Conservation (phyloP, 441 rosid genomes). For the Flueggea neowawraea region DNA sequence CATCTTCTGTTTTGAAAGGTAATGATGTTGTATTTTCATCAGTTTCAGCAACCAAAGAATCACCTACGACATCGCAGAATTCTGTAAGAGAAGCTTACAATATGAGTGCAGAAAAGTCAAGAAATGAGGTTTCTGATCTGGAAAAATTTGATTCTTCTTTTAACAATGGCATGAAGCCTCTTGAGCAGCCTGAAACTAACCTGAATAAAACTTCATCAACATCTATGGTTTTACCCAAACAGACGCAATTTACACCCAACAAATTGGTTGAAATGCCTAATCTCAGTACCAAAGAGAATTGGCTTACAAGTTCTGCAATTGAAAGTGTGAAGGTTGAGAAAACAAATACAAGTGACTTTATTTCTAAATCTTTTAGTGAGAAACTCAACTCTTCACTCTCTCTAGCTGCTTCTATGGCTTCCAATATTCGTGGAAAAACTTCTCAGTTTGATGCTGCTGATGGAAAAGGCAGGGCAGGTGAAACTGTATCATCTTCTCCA, state of each 20-base stretch:
- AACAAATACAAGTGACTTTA: conserved; percentile 22
- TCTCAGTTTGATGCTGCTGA: conserved; percentile 26
- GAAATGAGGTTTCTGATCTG: conserved; percentile 22
- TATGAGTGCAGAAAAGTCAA: conserved; percentile 28
- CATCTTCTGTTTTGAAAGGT: not conserved
- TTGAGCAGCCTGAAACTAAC: conserved; percentile 35
- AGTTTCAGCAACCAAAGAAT: conserved; percentile 30
- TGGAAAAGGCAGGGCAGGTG: conserved; percentile 41
- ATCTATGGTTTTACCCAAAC: conserved; percentile 23
- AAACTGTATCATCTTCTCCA: conserved; percentile 30
- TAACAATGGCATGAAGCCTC: conserved; percentile 28
- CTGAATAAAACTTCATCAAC: conserved; percentile 23
- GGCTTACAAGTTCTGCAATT: conserved; percentile 22
- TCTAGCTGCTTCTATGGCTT: conserved; percentile 28
- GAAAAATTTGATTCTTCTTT: conserved; percentile 30
- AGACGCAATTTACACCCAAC: conserved; percentile 23
- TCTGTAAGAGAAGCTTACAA: conserved; percentile 20
- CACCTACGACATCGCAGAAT: conserved; percentile 23
- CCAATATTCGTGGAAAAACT: conserved; percentile 30
- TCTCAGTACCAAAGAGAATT: conserved; percentile 28
- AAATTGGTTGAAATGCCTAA: conserved; percentile 35
- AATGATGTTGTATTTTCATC: conserved; percentile 4
- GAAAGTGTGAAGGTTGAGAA: conserved; percentile 29
- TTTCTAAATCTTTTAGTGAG: conserved; percentile 23
- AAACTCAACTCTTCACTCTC: conserved; percentile 28